phyloP scores from a whole-genome alignment of 176 grass and related monocot genomes.

The Bonia amplexicaulis region DNA sequence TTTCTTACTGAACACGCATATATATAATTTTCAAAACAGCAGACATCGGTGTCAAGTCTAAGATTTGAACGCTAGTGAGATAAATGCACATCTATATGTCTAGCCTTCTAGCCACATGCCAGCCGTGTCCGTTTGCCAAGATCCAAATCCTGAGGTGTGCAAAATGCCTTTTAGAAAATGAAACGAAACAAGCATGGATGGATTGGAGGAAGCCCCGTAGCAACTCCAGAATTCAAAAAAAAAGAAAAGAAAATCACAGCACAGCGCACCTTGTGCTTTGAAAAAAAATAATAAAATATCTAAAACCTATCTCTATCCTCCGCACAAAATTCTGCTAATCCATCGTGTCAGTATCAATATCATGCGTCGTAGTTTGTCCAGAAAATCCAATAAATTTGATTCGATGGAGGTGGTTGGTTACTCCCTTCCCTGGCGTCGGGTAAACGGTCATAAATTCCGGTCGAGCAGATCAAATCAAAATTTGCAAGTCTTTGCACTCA shows the following conservation, averaged over 20 bases:
- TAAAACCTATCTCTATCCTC: neutral
- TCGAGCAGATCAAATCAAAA: neutral
- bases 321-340: neutral
- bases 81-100: no score
- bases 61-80: no score
- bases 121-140: no score
- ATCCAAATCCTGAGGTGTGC: no score
- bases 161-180: no score
- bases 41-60: no score
- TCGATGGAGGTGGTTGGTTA: neutral
- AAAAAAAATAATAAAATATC: neutral
- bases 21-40: no score
- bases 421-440: neutral
- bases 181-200: neutral
- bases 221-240: neutral
- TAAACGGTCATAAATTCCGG: conserved; percentile 11
- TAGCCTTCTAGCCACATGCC: no score
- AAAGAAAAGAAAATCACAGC: no score
- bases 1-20: no score
- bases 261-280: neutral
- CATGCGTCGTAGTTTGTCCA: neutral
- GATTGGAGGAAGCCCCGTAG: neutral
- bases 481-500: neutral
- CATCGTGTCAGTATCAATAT: neutral
- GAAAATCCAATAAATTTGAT: conserved; percentile 6